Evolutionary conservation across 2,329 filamentous ascomycete species (phyloP), one percentile per base, ranked within the genome.

Genomic region (Aureobasidium sp.): DNA sequence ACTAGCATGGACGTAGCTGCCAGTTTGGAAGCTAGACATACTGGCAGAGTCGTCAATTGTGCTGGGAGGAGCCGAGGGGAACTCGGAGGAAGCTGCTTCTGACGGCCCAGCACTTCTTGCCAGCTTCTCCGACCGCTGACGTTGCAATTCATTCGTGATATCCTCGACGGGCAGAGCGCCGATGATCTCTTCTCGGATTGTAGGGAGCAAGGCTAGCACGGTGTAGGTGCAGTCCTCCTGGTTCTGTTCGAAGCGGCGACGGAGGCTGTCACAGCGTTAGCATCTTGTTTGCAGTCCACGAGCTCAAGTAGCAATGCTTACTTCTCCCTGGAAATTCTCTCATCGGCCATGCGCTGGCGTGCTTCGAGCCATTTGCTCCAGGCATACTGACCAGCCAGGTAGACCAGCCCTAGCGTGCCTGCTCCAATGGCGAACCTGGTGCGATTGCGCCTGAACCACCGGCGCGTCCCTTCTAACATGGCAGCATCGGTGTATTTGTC

Each of bases 201-300:
- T 96, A 5, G 94, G 94, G 10, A 99, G 83, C 61, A 99, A 85
- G 34, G 93, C 94, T n/a, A 97, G 86, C 48, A 97, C 92, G 41
- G 94, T 99, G 74, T 95, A 97, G 52, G 93, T 97, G 77, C 94
- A 99, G 76, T 99, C 94, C 73, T 96, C 93, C 74, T 99, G 94
- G 75, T 99, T 99, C 77, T 99, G 94, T 75, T 97, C 91, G 77
- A 99, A 99, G 71, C 94, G 89, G 63, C 94, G 89, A 57, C 92
- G 92, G 65, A 99, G 84, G 76, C 93, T 97, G 70, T 53, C 20
- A 10, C 17, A 13, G 17, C 2, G 10, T 46, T 10, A 56, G 63
- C 41, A 56, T 17, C n/a, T 7, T 52, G 26, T n/a, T 12, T 20
- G 17, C 6, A 24, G 15, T 3, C 36, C 36, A 43, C 17, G 37